These are phyloP conservation scores for Penicillium polonicum DNA, from an alignment of 2,329 filamentous ascomycete genomes.

Conservation along the genomic window DNA sequence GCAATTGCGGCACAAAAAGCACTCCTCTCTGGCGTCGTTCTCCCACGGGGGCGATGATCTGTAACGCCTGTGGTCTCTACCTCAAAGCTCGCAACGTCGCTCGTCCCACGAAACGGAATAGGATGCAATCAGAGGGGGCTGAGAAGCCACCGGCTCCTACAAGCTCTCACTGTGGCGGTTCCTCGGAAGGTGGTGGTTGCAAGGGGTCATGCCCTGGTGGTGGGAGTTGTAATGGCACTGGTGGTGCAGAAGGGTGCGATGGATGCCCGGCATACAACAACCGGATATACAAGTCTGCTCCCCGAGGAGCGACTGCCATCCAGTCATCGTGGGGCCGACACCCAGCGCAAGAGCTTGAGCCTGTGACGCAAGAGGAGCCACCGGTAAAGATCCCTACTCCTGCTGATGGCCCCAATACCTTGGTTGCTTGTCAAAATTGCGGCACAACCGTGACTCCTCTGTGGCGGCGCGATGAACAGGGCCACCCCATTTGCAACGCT, in stretches of 20 bases:
- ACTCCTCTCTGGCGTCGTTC: slow-evolving; percentile 95
- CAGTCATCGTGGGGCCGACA: slow-evolving; percentile 35
- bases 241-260: slow-evolving; percentile 89
- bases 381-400: slow-evolving; percentile 21
- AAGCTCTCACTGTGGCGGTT: slow-evolving; percentile 33
- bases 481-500: slow-evolving; percentile 97
- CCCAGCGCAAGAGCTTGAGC: slow-evolving; percentile 29
- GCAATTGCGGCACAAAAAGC: slow-evolving; percentile 91
- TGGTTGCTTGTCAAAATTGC: slow-evolving; percentile 96
- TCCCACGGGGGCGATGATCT: slow-evolving; percentile 89
- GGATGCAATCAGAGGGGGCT: slow-evolving; percentile 40
- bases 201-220: slow-evolving; percentile 93
- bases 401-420: slow-evolving; percentile 48
- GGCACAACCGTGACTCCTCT: slow-evolving; percentile 93
- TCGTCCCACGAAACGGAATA: slow-evolving; percentile 85
- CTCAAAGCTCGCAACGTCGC: slow-evolving; percentile 89
- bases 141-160: slow-evolving; percentile 27
- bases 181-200: slow-evolving; percentile 38
- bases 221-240: slow-evolving; percentile 92
- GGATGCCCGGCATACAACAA: slow-evolving; percentile 98
- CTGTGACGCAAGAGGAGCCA: slow-evolving; percentile 26
- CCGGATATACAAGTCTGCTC: slow-evolving; percentile 78
- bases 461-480: slow-evolving; percentile 90
- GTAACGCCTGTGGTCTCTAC: slow-evolving; percentile 95
- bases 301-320: slow-evolving; percentile 44